Percentiles rank a stretch among this genome's conserved stretches.
These are phyloP conservation scores for Punctularia strigosozonata DNA, from an alignment of 768 basidiomycete genomes.

Conservation along the genomic window DNA sequence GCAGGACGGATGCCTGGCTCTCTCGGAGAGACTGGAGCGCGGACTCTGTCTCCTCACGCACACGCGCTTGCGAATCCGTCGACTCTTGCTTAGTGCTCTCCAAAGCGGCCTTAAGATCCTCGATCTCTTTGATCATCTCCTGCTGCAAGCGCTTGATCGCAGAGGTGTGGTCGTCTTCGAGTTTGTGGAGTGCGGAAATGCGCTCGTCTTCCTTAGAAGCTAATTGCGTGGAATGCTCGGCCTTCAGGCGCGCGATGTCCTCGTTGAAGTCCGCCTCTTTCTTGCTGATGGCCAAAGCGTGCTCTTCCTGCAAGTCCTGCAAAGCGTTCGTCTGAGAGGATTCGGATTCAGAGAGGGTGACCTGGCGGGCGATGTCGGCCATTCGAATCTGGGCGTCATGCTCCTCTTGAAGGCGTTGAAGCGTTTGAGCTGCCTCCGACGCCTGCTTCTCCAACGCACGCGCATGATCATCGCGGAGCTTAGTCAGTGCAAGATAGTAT, in stretches of 20 bases:
- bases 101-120: constrained; percentile 33
- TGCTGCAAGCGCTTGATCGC: constrained; percentile 38
- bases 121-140: constrained; percentile 39
- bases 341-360: constrained; percentile 63
- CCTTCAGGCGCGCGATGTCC: constrained; percentile 54
- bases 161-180: constrained; percentile 49
- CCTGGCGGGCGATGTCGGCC: constrained; percentile 65
- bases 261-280: constrained; percentile 56
- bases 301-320: constrained; percentile 60
- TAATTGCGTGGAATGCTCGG: constrained; percentile 44
- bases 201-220: constrained; percentile 53
- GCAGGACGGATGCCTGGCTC: constrained; percentile 41
- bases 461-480: constrained; percentile 62
- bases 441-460: constrained; percentile 51
- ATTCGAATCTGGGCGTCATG: constrained; percentile 65
- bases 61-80: constrained; percentile 22
- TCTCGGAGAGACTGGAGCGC: constrained; percentile 35
- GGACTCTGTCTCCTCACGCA: constrained; percentile 36
- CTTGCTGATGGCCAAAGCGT: constrained; percentile 48
- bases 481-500: constrained; percentile 71
- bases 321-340: constrained; percentile 52
- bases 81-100: constrained; percentile 33
- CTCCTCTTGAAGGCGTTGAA: constrained; percentile 68
- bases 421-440: constrained; percentile 42
- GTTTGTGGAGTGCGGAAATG: constrained; percentile 39